Percentiles rank a stretch among this genome's conserved stretches.
phyloP scores from a whole-genome alignment of 352 stramenopile genomes.

The Pythium coloratum region DNA sequence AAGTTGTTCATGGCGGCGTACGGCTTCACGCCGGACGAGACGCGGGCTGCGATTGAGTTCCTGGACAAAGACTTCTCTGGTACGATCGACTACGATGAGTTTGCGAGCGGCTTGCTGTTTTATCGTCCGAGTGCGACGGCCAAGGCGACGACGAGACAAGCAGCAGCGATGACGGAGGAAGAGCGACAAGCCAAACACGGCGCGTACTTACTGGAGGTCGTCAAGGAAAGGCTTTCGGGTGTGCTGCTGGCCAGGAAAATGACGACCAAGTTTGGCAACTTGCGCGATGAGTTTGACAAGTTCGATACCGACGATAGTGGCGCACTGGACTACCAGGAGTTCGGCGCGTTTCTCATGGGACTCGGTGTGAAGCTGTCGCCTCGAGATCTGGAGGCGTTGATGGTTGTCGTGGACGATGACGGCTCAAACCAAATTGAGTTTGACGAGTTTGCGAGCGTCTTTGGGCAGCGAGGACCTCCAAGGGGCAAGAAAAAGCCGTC shows the following conservation, averaged over 20 bases:
- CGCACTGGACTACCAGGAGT: slow-evolving; percentile 61
- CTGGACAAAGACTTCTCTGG: slow-evolving; percentile 59
- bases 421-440: slow-evolving; percentile 49
- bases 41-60: slow-evolving; percentile 42
- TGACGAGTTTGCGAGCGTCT: slow-evolving; percentile 39
- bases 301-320: slow-evolving; percentile 54
- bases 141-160: neutral
- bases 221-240: slow-evolving; percentile 14
- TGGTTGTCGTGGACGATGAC: slow-evolving; percentile 46
- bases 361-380: slow-evolving; percentile 58
- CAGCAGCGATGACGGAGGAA: slow-evolving; percentile 6
- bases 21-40: slow-evolving; percentile 51
- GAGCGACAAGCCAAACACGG: slow-evolving; percentile 16
- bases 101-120: slow-evolving; percentile 64
- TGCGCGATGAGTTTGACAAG: slow-evolving; percentile 45
- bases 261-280: neutral
- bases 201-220: slow-evolving; percentile 22
- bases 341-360: slow-evolving; percentile 50
- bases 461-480: slow-evolving; percentile 6
- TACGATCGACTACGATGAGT: slow-evolving; percentile 77
- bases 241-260: slow-evolving; percentile 12
- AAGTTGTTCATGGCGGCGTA: slow-evolving; percentile 67
- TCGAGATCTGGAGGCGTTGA: slow-evolving; percentile 37
- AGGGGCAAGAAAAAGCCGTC: neutral
- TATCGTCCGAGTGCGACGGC: slow-evolving; percentile 34